Percentiles rank a stretch among this genome's conserved stretches.
These are phyloP conservation scores for Xanthoconium separans DNA, from an alignment of 1,284 basidiomycete species.

Conservation along the genomic window DNA sequence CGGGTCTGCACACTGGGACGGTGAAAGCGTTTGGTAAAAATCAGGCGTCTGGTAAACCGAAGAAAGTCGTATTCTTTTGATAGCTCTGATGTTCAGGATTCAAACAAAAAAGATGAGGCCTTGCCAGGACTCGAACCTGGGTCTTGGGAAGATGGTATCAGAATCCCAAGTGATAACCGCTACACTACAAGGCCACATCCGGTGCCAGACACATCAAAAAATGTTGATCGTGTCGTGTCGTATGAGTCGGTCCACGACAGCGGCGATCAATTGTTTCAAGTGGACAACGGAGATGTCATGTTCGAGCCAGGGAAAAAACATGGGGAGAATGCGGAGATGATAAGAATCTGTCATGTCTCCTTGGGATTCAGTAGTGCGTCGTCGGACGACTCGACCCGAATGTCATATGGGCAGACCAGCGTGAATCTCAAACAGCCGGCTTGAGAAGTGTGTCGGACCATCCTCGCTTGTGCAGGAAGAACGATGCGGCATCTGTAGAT, in stretches of 20 bases:
- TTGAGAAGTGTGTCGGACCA: neutral
- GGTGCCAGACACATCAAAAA: neutral
- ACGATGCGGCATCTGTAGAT: neutral
- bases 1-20: slow-evolving; percentile 44
- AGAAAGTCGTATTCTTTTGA: slow-evolving; percentile 62
- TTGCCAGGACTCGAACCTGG: slow-evolving; percentile 31
- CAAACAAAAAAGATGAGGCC: neutral
- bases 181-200: slow-evolving; percentile 44
- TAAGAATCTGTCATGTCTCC: too few species aligned
- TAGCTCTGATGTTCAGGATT: neutral
- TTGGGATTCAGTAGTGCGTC: too few species aligned
- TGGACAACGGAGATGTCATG: too few species aligned
- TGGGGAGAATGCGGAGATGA: too few species aligned
- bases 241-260: too few species aligned
- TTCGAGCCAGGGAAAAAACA: too few species aligned
- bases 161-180: slow-evolving; percentile 62
- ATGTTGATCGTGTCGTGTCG: neutral
- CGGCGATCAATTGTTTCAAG: neutral
- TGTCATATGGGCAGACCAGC: too few species aligned
- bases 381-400: too few species aligned
- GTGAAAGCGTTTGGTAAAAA: slow-evolving; percentile 44
- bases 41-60: slow-evolving; percentile 31
- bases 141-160: slow-evolving; percentile 35
- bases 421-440: too few species aligned
- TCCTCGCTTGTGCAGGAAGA: too few species aligned